A percentile compares a stretch with the other conserved stretches of the same genome.
phyloP scores from a whole-genome alignment of 768 basidiomycete genomes.

The Hemileccinum rubropunctum region DNA sequence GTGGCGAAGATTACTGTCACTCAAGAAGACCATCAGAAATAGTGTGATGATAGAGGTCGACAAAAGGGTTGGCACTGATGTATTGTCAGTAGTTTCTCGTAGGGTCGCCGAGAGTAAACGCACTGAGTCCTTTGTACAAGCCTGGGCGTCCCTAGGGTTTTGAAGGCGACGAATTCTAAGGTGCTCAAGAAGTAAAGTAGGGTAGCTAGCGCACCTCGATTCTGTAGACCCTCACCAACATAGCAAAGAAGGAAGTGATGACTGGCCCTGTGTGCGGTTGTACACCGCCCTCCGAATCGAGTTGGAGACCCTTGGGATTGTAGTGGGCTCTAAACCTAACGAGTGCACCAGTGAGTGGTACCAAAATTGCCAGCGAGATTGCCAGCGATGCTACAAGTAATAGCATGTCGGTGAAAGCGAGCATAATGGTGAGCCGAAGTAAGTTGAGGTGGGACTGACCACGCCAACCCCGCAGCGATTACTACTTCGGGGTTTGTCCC shows the following conservation, averaged over 20 bases:
- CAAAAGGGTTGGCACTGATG: slow-evolving; percentile 47
- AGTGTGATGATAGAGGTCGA: slow-evolving; percentile 54
- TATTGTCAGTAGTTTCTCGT: slow-evolving; percentile 38
- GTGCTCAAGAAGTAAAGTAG: not conserved
- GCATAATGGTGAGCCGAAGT: slow-evolving; percentile 17
- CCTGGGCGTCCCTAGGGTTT: slow-evolving; percentile 58
- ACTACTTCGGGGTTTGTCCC: slow-evolving; percentile 16
- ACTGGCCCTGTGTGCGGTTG: slow-evolving; percentile 76
- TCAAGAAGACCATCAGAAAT: slow-evolving; percentile 56
- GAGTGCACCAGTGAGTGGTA: slow-evolving; percentile 65
- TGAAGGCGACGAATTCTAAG: not conserved
- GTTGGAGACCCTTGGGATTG: slow-evolving; percentile 79
- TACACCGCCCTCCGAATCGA: slow-evolving; percentile 75
- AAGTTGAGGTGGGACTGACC: too few relatives aligned
- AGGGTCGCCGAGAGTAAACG: slow-evolving; percentile 16
- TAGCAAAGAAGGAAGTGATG: slow-evolving; percentile 71
- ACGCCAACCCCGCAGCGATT: not conserved
- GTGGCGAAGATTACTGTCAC: slow-evolving; percentile 57
- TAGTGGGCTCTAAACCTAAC: slow-evolving; percentile 82
- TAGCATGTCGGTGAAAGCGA: slow-evolving; percentile 38
- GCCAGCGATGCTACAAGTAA: slow-evolving; percentile 44
- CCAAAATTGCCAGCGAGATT: slow-evolving; percentile 53
- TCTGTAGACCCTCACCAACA: slow-evolving; percentile 66
- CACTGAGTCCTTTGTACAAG: slow-evolving; percentile 78
- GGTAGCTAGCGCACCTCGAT: slow-evolving; percentile 56